phyloP scores from a whole-genome alignment of 2,329 filamentous ascomycete species.

The Camillea tinctor region DNA sequence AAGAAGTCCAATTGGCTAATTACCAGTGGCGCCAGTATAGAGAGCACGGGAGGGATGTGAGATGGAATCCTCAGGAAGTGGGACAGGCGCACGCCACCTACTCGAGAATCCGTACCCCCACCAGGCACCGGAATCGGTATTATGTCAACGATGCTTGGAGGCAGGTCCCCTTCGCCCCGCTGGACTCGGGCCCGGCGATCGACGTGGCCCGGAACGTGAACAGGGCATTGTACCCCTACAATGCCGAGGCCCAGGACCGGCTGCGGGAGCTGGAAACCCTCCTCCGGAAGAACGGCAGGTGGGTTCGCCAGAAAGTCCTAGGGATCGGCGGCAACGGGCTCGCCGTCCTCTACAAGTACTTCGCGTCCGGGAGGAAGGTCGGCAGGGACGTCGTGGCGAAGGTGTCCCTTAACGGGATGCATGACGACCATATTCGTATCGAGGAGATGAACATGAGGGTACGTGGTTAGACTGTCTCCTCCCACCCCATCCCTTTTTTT shows the following conservation, averaged over 20 bases:
- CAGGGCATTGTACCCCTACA: too few species aligned
- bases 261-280: too few species aligned
- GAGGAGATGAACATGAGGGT: not conserved
- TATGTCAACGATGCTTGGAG: not conserved
- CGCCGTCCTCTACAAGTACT: not conserved
- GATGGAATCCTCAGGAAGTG: not conserved
- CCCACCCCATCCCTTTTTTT: too few species aligned
- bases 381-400: not conserved
- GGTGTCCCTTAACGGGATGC: not conserved
- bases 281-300: too few species aligned
- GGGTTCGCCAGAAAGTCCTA: not conserved
- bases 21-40: not conserved
- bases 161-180: not conserved
- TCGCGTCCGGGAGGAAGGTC: too few species aligned
- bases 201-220: not conserved
- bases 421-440: not conserved
- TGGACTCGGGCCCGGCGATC: not conserved
- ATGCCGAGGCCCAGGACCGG: too few species aligned
- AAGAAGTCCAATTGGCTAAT: not conserved
- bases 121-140: not conserved
- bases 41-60: not conserved
- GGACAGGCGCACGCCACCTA: not conserved
- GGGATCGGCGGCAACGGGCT: not conserved
- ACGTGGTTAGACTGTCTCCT: not conserved
- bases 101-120: not conserved